Percentiles rank a stretch among this genome's conserved stretches.
Evolutionary conservation across 2,329 filamentous ascomycete species (phyloP).

Genomic region (Fusarium coicis): DNA sequence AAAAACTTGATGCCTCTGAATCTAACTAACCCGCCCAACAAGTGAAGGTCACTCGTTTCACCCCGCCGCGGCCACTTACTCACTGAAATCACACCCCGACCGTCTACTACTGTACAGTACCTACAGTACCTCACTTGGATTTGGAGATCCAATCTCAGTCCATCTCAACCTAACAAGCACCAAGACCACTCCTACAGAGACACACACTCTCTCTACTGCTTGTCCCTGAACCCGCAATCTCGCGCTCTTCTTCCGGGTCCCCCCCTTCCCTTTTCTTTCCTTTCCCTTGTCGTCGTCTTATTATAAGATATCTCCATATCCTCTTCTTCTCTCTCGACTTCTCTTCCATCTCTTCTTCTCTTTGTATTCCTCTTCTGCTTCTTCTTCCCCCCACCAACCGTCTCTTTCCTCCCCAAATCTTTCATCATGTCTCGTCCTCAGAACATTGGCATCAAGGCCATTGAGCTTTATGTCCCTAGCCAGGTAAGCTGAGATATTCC

Average conservation of each 20-base stretch:
- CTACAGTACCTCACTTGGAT: conserved; percentile 12
- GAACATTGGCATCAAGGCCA: conserved; percentile 93
- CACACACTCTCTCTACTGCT: background rate
- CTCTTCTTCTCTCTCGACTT: conserved; percentile 27
- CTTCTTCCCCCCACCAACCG: conserved; percentile 16
- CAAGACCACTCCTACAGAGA: background rate
- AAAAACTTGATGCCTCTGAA: conserved; percentile 39
- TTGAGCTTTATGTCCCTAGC: conserved; percentile 88
- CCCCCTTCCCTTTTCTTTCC: conserved; percentile 21
- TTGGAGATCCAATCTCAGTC: conserved; percentile 39
- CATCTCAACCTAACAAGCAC: conserved; percentile 21
- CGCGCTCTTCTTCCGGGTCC: conserved; percentile 34
- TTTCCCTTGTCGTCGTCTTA: conserved; percentile 21
- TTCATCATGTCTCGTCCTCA: conserved; percentile 79
- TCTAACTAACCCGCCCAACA: conserved; percentile 37
- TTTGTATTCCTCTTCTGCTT: conserved; percentile 23
- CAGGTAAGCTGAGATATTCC: conserved; percentile 68
- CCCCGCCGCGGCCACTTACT: conserved; percentile 22
- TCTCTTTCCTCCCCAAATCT: conserved; percentile 13
- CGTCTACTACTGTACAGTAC: background rate
- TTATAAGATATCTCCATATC: conserved; percentile 32
- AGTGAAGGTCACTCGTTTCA: conserved; percentile 33
- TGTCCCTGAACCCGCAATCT: conserved; percentile 39
- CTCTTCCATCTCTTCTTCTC: conserved; percentile 28
- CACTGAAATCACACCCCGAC: conserved; percentile 21